These are phyloP conservation scores for Russula brevipes DNA, from an alignment of 768 basidiomycete species.

Conservation along the genomic window DNA sequence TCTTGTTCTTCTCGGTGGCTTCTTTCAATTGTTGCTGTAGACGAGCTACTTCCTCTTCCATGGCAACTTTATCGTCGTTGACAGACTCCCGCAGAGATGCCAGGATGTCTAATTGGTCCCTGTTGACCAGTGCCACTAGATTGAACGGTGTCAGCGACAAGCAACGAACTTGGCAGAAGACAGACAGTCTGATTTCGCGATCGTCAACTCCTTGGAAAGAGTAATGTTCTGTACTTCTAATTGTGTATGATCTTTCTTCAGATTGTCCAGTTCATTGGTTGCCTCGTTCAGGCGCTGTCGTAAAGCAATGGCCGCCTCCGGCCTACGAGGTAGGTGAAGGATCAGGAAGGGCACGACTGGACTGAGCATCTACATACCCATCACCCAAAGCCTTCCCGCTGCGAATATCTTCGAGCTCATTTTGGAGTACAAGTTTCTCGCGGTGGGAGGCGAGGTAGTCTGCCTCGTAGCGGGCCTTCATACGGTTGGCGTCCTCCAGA, in stretches of 20 bases:
- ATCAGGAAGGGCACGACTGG: not conserved
- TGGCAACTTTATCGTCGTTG: conserved; percentile 74
- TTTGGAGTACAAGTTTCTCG: conserved; percentile 73
- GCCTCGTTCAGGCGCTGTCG: conserved; percentile 85
- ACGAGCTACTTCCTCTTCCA: conserved; percentile 63
- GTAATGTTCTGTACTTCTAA: conserved; percentile 66
- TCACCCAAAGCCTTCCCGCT: conserved; percentile 81
- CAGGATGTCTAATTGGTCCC: conserved; percentile 89
- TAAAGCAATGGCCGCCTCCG: conserved; percentile 83
- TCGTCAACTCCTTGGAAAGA: conserved; percentile 60
- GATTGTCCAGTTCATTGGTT: conserved; percentile 67
- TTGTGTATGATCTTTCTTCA: conserved; percentile 64
- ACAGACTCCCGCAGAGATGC: conserved; percentile 81
- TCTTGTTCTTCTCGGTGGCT: conserved; percentile 73
- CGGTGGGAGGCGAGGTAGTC: conserved; percentile 84
- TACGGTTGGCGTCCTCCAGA: conserved; percentile 83
- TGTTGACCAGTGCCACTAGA: conserved; percentile 84
- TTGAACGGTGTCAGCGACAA: not conserved
- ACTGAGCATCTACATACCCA: conserved; percentile 47
- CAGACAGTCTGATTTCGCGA: conserved; percentile 83
- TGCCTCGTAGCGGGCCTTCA: conserved; percentile 83
- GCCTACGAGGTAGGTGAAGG: conserved; percentile 37
- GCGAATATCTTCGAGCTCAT: conserved; percentile 82
- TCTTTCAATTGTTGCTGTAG: conserved; percentile 66
- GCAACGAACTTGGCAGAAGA: conserved; percentile 13